Conservation (phyloP, 495 filamentous ascomycete species). For the Xylaria venustula region DNA sequence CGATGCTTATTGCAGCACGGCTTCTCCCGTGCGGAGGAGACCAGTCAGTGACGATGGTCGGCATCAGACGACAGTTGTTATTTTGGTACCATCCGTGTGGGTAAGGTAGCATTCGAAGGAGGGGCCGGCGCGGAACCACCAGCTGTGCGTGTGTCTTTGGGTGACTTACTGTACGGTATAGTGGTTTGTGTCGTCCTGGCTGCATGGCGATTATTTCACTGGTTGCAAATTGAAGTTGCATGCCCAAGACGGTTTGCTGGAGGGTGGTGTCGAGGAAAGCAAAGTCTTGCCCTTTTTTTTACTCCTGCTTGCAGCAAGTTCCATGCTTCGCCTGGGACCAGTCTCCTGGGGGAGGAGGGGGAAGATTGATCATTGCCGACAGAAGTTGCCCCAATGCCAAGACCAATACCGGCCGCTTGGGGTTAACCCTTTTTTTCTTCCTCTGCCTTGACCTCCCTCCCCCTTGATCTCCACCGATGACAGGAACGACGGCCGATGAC, state of each 20-base stretch:
- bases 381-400: constrained; percentile 3
- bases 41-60: neutral
- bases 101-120: constrained; percentile 5
- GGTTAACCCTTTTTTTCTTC: neutral
- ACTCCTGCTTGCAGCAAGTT: constrained; percentile 1
- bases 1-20: neutral
- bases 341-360: neutral
- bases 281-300: constrained; percentile 2
- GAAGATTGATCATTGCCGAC: constrained; percentile 1
- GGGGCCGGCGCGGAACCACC: neutral
- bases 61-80: constrained; percentile 7
- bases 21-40: neutral
- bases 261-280: neutral
- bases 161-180: too few relatives aligned
- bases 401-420: constrained; percentile 10
- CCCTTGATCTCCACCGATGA: too few relatives aligned
- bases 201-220: neutral
- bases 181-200: neutral
- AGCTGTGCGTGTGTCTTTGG: too few relatives aligned
- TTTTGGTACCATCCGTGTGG: constrained; percentile 4
- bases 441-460: too few relatives aligned
- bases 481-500: constrained; percentile 8
- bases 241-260: neutral
- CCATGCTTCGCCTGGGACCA: constrained; percentile 9
- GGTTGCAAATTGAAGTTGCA: neutral